Base-by-base conservation (phyloP, 2,329 filamentous ascomycete species). In the Hypoxylon sp. region DNA sequence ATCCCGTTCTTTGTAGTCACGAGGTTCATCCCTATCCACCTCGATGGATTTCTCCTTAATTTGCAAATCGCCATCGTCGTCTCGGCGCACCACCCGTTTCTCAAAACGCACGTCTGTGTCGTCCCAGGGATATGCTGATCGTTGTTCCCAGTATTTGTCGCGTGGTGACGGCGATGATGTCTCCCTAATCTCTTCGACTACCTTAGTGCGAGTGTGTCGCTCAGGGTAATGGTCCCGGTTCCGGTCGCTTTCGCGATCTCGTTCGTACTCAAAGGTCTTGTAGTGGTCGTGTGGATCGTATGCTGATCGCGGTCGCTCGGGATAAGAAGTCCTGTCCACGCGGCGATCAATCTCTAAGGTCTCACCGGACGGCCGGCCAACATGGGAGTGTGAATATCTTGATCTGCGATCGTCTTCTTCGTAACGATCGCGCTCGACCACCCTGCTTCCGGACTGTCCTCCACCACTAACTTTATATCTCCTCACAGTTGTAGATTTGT, bases 11-110 rank as follows among this genome's bases (percentile, higher is more conserved):
- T 62, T 65, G 40, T 63, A 65, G 16, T 65, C 64, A 5, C 61
- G 62, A 26, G 54, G 56, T 3, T 67, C 60, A 7, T 68, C 62
- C 26, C 40, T 61, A 7, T 55, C 59, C 7, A 63, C 51, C 57
- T 82, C 78, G 45, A 82, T 73, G 11, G 73, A 73, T 42, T 78
- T 78, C 60, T 78, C 79, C 60, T 84, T 80, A 55, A 84, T 69
- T 44, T 78, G 76, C 25, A 84, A 60, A 16, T 84, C 81, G 41
- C 77, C 76, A 17, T 79, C 76, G 25, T 60, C 50, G 16, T 75
- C 74, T 12, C 71, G 69, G 47, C 69, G 71, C 45, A 73, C 69
- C 30, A 76, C 50, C 7, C 73, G 71, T 50, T 71, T 73, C 49
- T 78, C 75, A 29, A 75, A 51, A 7, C 73, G 71, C 26, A 77